Base-by-base conservation (phyloP, 805 yeast species). In the Saccharomycopsis babjevae region DNA sequence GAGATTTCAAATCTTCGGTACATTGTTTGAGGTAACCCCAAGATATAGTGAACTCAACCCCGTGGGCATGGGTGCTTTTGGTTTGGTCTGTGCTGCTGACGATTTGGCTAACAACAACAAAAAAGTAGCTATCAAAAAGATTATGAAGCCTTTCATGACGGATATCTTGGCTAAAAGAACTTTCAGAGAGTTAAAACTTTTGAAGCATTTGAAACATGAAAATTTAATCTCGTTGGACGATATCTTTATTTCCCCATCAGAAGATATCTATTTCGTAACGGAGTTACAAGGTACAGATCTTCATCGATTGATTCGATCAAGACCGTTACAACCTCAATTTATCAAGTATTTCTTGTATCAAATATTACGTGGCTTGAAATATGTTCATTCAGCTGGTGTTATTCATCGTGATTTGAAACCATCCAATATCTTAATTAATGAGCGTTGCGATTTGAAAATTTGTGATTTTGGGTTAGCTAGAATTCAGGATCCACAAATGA, bases 31-130 rank as follows among this genome's bases (percentile, higher is more conserved):
- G 73, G 89, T 91, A 65, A 92, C 97, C 50, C 85, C 83, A 68
- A 76, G 97, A 66, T 94, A 94, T 75, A 82, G 89, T 3, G 97
- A 93, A 70, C 79, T 94, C 64, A 93, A 91, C 70, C 99, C 99
- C 1, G 97, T 94, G 57, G 99, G 99, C 0, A 94, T 94, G 99
- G 99, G 99, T 30, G 99, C 99, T 7, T 94, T 94, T 72, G 99
- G 99, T 5, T 80, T 94, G 20, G 99, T 94, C 46, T 94, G 99
- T 71, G 90, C 97, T 8, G 99, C 99, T 1, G 83, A 86, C 61
- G 99, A 94, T 74, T 89, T 86, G 67, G 80, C 92, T 63, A 91
- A 97, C 0, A 85, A 83, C 59, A 97, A 46, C 8, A 58, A 92
- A 73, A 89, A 87, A 67, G 99, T 94, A 42, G 99, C 99, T 56